These are phyloP conservation scores for Abelmoschus esculentus DNA, from an alignment of 345 rosid genomes.

Conservation along the genomic window DNA sequence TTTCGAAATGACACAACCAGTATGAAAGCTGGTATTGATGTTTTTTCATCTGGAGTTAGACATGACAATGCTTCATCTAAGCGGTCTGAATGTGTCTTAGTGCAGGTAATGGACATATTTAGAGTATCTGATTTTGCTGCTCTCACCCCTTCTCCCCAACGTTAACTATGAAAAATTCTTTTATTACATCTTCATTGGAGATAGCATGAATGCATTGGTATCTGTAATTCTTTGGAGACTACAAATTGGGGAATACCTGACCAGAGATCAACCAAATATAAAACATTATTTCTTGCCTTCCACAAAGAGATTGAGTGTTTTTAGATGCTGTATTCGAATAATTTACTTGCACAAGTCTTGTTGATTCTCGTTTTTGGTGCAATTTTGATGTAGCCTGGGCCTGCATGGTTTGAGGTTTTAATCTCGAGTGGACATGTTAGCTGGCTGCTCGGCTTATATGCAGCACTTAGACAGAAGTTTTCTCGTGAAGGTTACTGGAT, in stretches of 20 bases:
- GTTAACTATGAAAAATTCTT: background rate
- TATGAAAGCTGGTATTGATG: slow-evolving; percentile 37
- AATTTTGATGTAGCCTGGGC: slow-evolving; percentile 66
- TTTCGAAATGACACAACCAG: slow-evolving; percentile 45
- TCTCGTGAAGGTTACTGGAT: slow-evolving; percentile 64
- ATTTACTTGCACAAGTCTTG: background rate
- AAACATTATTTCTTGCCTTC: background rate
- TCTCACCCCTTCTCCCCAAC: background rate
- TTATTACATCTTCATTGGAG: background rate
- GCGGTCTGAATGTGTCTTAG: slow-evolving; percentile 63
- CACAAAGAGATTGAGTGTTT: background rate
- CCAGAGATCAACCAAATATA: background rate
- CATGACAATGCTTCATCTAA: slow-evolving; percentile 39
- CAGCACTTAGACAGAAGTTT: slow-evolving; percentile 74
- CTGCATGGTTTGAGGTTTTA: slow-evolving; percentile 81
- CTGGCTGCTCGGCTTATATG: slow-evolving; percentile 73
- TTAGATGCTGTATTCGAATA: background rate
- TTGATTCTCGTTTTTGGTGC: slow-evolving; percentile 1
- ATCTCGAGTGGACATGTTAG: slow-evolving; percentile 79
- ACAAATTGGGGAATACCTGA: background rate
- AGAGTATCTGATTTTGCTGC: slow-evolving; percentile 8
- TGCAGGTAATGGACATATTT: slow-evolving; percentile 50
- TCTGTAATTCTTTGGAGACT: slow-evolving; percentile 4
- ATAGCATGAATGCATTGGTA: background rate
- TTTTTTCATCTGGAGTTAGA: slow-evolving; percentile 54